Evolutionary conservation across 768 basidiomycete species (phyloP), one percentile per base, ranked within the genome.

Genomic region (Cystobasidiopsis lactophilus): DNA sequence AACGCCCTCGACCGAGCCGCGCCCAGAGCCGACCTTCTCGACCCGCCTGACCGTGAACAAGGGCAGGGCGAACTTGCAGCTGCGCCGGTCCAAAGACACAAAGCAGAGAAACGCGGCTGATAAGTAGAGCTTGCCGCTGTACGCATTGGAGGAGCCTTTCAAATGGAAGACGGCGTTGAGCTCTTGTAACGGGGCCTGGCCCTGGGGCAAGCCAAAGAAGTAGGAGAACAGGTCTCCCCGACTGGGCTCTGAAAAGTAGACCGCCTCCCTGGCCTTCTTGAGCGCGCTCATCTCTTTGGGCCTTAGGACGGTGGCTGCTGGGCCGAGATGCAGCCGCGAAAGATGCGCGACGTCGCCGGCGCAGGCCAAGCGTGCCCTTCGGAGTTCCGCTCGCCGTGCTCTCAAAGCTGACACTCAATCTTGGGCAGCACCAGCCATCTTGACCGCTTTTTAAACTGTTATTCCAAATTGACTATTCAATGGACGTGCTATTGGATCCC

Each of bases 21-120:
- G 14, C 0, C 61, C 77, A 11, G 86, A 81, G 65, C 91, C 93
- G 50, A 95, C 73, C 45, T 86, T 72, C 68, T 98, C 93, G 21
- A 98, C 93, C 52, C 93, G 72, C 49, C 93, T 76, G 59, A 98
- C 77, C 4, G 86, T 86, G 50, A 80, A 85, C 40, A 98, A 73
- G 29, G 93, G 91, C 9, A 96, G 69, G 7, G 86, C 85, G 68
- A 86, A 86, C 40, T 80, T 74, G 53, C 88, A 86, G 23, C 85
- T 88, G 65, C 86, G 86, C 62, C 80, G 77, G 67, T 98, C 93
- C 24, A 91, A 68, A 4, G 86, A 91, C 13, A 78, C 69, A 68
- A 96, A 98, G 19, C 82, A 77, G 9, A 98, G 73, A 68, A 82
- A 96, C 0, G 88, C 85, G 10, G 86, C 76, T 55, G 91, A 73